Evolutionary conservation across 2,329 filamentous ascomycete genomes (phyloP), one percentile per base, ranked within the genome.

Genomic region (Phialophora macrospora): DNA sequence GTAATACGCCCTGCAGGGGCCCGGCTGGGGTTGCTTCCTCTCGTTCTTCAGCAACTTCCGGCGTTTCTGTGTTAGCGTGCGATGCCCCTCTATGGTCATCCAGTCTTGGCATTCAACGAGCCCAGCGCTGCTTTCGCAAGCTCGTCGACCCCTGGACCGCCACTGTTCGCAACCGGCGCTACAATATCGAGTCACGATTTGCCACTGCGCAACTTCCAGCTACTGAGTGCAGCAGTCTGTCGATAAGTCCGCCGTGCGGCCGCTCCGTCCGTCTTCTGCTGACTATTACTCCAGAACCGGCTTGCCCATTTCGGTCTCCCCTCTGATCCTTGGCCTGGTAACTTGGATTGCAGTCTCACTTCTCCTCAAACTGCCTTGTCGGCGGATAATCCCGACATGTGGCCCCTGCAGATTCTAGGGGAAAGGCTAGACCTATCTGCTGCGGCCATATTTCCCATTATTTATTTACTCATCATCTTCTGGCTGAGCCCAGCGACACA

Each of bases 391-490:
- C 3, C 2, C 24, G 24, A 14, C 11, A 41, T 41, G 38, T 41
- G 12, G 38, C 38, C 38, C 14, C 17, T 17, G 38, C 12, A 41
- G 6, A 14, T 14, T 4, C 38, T 1, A 6, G 14, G 3, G 5
- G 4, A n/a, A 14, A 4, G 38, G n/a, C 38, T 4, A 41, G 3
- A 17, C 38, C 12, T 41, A 5, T 41, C n/a, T 14, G 1, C n/a
- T 14, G 38, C 38, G 38, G 38, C 38, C 5, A 41, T 9, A n/a
- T 14, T 22, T 41, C 32, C 14, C 14, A 28, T 26, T 26, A 26
- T 28, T 30, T 46, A 26, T 58, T n/a, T 30, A 32, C 38, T 58
- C 22, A 58, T n/a, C 56, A 34, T 46, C 2, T 11, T 48, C 20
- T 22, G 12, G 22, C 8, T 48, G 24, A 32, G 11, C 6, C 41